Base-by-base conservation (phyloP, 805 yeast species). In the Myxozyma neotropica region DNA sequence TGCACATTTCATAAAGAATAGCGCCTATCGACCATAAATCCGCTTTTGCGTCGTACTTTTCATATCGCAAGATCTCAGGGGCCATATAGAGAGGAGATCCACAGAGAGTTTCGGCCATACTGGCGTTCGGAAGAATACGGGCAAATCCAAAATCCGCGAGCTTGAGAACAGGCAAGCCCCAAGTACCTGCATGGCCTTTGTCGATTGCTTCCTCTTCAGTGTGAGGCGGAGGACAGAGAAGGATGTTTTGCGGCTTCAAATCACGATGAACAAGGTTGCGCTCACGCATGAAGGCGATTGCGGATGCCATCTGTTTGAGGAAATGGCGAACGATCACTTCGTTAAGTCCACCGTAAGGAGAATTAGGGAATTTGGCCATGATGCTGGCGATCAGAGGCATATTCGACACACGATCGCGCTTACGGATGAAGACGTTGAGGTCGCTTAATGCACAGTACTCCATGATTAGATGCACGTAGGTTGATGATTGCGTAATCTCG, bases 21-120 rank as follows among this genome's bases (percentile, higher is more conserved):
- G 98, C 95, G 2, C 99, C 99, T 3, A 93, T 96, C 5, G 97
- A 91, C 99, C 99, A 94, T 64, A 94, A 75, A 72, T 94, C 99
- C 0, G 97, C 98, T 72, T 91, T 92, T 4, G 98, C 99, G 67
- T 92, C 91, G 75, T 94, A 94, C 74, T 91, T 94, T 72, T 94
- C 97, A 70, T 89, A 92, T 64, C 96, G 80, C 67, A 94, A 77
- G 49, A 94, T 94, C 75, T 94, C 99, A 0, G 99, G 99, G 0
- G 99, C 99, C 99, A 94, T 94, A 74, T 94, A 94, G 45, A 94
- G 80, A 2, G 99, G 99, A 10, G 96, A 89, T 0, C 99, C 99
- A 79, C 99, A 94, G 66, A 94, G 78, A 1, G 99, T 94, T 72
- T 94, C 99, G 1, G 98, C 98, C 83, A 94, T 80, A 1, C 96